phyloP scores from a whole-genome alignment of 768 basidiomycete genomes.

The Lactarius vividus region DNA sequence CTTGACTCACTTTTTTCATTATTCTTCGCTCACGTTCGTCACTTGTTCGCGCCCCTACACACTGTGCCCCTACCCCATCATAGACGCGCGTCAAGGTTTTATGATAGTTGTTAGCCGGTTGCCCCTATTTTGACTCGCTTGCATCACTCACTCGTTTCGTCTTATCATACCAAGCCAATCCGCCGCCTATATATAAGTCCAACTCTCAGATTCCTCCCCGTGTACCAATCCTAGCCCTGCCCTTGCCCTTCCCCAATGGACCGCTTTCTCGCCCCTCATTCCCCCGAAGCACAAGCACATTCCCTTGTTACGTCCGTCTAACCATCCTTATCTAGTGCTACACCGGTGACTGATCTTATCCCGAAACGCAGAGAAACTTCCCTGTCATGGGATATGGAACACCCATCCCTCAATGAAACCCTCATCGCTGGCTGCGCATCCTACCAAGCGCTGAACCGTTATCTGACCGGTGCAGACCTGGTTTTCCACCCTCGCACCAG shows the following conservation, averaged over 20 bases:
- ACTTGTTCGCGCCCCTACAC: constrained; percentile 3
- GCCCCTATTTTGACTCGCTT: background rate
- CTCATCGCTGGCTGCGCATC: constrained; percentile 77
- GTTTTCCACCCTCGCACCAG: constrained; percentile 65
- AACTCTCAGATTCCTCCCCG: background rate
- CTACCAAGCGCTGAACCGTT: constrained; percentile 75
- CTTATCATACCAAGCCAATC: background rate
- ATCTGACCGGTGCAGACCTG: constrained; percentile 66
- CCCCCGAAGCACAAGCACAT: constrained; percentile 72
- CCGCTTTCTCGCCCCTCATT: constrained; percentile 68
- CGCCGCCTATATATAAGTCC: constrained; percentile 12
- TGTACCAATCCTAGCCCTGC: constrained; percentile 1
- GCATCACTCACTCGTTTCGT: constrained; percentile 1
- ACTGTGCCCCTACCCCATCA: background rate
- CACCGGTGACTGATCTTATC: constrained; percentile 21
- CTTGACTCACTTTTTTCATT: background rate
- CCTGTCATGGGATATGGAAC: constrained; percentile 67
- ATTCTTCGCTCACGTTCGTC: constrained; percentile 24
- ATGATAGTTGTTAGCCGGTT: background rate
- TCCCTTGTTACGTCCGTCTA: constrained; percentile 58
- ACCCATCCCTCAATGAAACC: constrained; percentile 66
- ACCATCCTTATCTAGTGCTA: background rate
- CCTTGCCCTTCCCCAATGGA: constrained; percentile 45
- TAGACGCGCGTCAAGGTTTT: constrained; percentile 5
- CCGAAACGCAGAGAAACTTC: constrained; percentile 58